Percentiles rank a stretch among this genome's conserved stretches.
phyloP scores from a whole-genome alignment of 805 yeast species.

The Hanseniaspora clermontiae region DNA sequence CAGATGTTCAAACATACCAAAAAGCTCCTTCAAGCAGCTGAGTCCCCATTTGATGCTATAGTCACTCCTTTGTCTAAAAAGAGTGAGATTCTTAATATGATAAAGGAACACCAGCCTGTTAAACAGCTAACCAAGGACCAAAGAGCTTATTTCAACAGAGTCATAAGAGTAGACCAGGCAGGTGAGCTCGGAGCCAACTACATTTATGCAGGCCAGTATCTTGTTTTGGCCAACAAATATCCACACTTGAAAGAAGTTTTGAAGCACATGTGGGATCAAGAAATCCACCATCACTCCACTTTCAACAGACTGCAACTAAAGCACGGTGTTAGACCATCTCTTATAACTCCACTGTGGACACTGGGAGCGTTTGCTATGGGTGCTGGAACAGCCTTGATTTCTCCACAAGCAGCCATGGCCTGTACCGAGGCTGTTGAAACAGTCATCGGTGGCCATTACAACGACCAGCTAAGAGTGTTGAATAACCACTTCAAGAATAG shows the following conservation, averaged over 20 bases:
- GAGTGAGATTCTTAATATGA: conserved; percentile 5
- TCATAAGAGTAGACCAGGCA: conserved; percentile 89
- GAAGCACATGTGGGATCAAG: conserved; percentile 98
- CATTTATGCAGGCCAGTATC: conserved; percentile 82
- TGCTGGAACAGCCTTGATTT: conserved; percentile 66
- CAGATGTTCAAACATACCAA: neutral
- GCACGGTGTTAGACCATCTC: conserved; percentile 79
- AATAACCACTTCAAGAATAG: conserved; percentile 44
- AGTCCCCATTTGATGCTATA: conserved; percentile 2
- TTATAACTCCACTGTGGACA: conserved; percentile 88
- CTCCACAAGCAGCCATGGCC: conserved; percentile 98
- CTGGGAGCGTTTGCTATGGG: conserved; percentile 82
- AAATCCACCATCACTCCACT: conserved; percentile 75
- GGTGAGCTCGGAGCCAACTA: conserved; percentile 95
- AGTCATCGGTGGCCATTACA: conserved; percentile 92
- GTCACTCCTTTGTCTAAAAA: neutral
- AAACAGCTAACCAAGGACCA: conserved; percentile 38
- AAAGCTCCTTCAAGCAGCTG: neutral
- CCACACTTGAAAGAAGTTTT: conserved; percentile 70
- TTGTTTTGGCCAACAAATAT: conserved; percentile 53
- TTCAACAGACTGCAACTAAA: conserved; percentile 65
- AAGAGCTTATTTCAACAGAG: conserved; percentile 56
- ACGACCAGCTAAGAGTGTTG: conserved; percentile 70
- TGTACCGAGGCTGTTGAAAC: conserved; percentile 98
- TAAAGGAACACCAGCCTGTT: conserved; percentile 13